Conservation (phyloP, 2,329 filamentous ascomycete species). For the Aspergillus flavus region DNA sequence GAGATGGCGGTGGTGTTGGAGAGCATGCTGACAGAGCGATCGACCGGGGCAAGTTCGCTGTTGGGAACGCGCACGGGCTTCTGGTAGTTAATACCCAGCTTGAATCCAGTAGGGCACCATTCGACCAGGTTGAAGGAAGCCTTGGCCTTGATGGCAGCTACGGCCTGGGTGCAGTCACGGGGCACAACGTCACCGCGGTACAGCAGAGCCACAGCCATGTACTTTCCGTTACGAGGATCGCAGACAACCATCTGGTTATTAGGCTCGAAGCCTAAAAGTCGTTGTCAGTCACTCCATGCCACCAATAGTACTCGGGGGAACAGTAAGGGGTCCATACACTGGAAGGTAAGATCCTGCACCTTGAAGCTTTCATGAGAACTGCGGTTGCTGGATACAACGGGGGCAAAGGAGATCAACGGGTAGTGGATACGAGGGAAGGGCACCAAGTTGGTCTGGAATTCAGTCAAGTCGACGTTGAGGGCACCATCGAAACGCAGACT, state of each 20-base stretch:
- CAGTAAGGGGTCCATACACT: slow-evolving; percentile 50
- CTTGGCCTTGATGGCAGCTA: slow-evolving; percentile 66
- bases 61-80: slow-evolving; percentile 57
- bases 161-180: slow-evolving; percentile 61
- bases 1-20: slow-evolving; percentile 69
- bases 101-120: slow-evolving; percentile 71
- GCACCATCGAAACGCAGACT: slow-evolving; percentile 67
- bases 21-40: slow-evolving; percentile 63
- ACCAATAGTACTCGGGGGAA: background rate
- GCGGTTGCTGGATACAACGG: slow-evolving; percentile 68
- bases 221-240: slow-evolving; percentile 67
- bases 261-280: slow-evolving; percentile 60
- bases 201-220: slow-evolving; percentile 68
- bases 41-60: slow-evolving; percentile 57
- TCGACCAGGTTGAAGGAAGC: slow-evolving; percentile 67
- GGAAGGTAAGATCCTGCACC: slow-evolving; percentile 71
- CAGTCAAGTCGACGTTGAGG: slow-evolving; percentile 68
- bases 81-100: slow-evolving; percentile 69
- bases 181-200: slow-evolving; percentile 69
- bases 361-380: slow-evolving; percentile 87
- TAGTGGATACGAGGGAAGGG: slow-evolving; percentile 70
- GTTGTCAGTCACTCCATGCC: slow-evolving; percentile 11
- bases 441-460: slow-evolving; percentile 71
- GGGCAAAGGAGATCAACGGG: slow-evolving; percentile 66
- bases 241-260: slow-evolving; percentile 73